Evolutionary conservation across 176 grass and related monocot genomes (phyloP).

Genomic region (Saccharum spontaneum): DNA sequence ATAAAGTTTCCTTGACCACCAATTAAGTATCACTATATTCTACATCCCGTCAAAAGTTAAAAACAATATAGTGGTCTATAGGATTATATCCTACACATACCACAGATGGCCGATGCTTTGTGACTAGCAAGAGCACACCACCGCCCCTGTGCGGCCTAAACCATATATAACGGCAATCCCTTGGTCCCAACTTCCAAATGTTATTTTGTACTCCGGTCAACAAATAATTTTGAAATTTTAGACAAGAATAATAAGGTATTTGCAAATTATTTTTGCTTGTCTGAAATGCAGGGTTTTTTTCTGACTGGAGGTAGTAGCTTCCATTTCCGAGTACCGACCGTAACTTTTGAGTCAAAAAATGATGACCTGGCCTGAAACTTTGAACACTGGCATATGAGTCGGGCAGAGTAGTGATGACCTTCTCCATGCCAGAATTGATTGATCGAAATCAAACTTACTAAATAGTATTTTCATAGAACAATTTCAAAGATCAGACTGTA

Average conservation of each 20-base stretch:
- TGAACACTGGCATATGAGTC: background rate
- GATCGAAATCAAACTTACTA: background rate
- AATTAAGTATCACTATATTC: background rate
- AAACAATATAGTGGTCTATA: background rate
- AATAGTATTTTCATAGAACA: background rate
- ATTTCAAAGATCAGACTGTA: background rate
- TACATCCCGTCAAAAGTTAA: background rate
- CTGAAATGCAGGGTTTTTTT: too few relatives aligned
- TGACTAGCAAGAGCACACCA: background rate
- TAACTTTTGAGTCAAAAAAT: background rate
- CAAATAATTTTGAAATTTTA: too few relatives aligned
- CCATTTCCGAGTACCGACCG: background rate
- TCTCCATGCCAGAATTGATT: background rate
- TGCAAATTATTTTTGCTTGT: background rate
- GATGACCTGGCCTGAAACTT: too few relatives aligned
- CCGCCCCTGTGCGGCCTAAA: background rate
- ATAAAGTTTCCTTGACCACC: background rate
- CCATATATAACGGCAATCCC: background rate
- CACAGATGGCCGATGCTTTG: background rate
- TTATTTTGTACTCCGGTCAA: background rate
- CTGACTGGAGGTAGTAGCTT: background rate
- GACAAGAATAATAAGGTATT: too few relatives aligned
- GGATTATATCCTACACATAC: background rate
- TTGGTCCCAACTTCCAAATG: background rate
- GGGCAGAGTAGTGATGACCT: background rate